Conservation (phyloP, 345 rosid species). For the Xanthoceras sorbifolium region DNA sequence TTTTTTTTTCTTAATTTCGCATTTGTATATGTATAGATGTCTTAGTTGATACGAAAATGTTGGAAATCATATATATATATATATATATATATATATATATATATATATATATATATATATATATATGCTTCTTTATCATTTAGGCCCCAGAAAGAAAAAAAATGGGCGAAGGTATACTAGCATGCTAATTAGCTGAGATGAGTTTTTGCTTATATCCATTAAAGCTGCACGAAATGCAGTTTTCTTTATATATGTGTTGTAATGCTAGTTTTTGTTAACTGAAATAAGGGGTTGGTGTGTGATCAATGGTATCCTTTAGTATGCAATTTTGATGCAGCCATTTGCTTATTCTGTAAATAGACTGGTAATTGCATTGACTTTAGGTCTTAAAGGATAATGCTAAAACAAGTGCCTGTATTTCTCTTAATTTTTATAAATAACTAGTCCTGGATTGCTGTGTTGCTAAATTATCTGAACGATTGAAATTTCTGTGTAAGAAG, state of each 20-base stretch:
- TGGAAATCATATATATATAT: not conserved
- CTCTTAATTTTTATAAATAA: not conserved
- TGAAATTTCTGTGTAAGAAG: not conserved
- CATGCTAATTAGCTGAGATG: not conserved
- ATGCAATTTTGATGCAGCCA: not conserved
- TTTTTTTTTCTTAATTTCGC: not conserved
- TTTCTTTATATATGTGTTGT: not conserved
- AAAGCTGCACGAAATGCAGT: not conserved
- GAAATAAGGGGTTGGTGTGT: too few species aligned
- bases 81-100: too few species aligned
- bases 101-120: too few species aligned
- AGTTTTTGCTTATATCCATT: not conserved
- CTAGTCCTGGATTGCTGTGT: not conserved
- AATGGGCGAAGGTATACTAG: too few species aligned
- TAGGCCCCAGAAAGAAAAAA: not conserved
- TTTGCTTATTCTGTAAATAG: not conserved
- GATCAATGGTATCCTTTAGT: too few species aligned
- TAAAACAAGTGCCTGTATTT: not conserved
- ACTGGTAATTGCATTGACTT: not conserved
- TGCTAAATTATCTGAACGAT: not conserved
- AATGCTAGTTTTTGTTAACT: not conserved
- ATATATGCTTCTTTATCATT: not conserved
- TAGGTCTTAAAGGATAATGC: not conserved
- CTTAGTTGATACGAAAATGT: not conserved
- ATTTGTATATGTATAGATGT: not conserved